Evolutionary conservation across 2,329 filamentous ascomycete species (phyloP).

Genomic region (Bertia moriformis): DNA sequence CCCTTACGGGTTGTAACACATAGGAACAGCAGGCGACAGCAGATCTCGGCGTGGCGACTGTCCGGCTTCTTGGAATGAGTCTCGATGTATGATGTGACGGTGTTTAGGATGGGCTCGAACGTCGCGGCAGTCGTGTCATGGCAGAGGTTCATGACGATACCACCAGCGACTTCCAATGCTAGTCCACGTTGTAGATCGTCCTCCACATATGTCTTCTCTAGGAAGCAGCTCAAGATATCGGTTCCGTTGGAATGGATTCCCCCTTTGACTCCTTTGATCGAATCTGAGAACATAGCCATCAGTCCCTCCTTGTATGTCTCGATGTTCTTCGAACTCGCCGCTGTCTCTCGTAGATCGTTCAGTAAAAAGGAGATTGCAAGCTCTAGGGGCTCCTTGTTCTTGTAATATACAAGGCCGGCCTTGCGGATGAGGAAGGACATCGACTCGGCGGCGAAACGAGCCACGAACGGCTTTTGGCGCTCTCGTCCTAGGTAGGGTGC

Average conservation of each 20-base stretch:
- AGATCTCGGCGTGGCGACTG: background rate
- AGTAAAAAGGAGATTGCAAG: slow-evolving; percentile 36
- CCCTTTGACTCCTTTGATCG: slow-evolving; percentile 43
- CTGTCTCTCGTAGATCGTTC: slow-evolving; percentile 23
- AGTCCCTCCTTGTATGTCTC: slow-evolving; percentile 38
- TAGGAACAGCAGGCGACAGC: slow-evolving; percentile 25
- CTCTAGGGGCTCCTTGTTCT: slow-evolving; percentile 32
- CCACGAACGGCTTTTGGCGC: slow-evolving; percentile 44
- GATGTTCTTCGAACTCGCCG: slow-evolving; percentile 15
- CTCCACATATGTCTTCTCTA: slow-evolving; percentile 17
- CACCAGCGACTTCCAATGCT: slow-evolving; percentile 24
- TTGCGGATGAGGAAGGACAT: slow-evolving; percentile 50
- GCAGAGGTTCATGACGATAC: slow-evolving; percentile 37
- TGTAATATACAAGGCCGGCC: slow-evolving; percentile 38
- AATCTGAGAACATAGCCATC: slow-evolving; percentile 44
- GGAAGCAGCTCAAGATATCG: slow-evolving; percentile 32
- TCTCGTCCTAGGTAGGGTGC: slow-evolving; percentile 45
- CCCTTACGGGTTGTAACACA: slow-evolving; percentile 37
- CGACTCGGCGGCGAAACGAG: slow-evolving; percentile 49
- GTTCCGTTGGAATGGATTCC: slow-evolving; percentile 40
- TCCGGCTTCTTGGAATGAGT: slow-evolving; percentile 4
- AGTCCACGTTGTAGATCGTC: slow-evolving; percentile 9
- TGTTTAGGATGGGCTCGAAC: slow-evolving; percentile 35
- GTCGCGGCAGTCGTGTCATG: slow-evolving; percentile 40
- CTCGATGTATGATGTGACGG: slow-evolving; percentile 23